Conservation (phyloP, 116 monocot species). For the Trichopus zeylanicus region DNA sequence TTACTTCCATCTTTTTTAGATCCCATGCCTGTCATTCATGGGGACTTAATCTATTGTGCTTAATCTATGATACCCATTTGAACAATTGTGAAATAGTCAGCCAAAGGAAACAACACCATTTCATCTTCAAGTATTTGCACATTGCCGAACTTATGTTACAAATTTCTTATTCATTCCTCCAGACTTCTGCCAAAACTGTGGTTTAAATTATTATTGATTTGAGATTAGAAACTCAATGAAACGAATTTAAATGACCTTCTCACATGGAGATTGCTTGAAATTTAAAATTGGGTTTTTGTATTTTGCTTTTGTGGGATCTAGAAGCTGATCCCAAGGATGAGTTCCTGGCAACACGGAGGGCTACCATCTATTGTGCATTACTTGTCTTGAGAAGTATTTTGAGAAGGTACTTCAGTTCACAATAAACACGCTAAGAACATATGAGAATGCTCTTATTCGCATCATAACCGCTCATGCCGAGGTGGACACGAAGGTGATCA, state of each 20-base stretch:
- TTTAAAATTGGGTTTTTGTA: not conserved
- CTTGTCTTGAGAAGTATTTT: slow-evolving; percentile 40
- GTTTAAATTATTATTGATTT: no score
- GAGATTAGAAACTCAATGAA: not conserved
- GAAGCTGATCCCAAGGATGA: slow-evolving; percentile 64
- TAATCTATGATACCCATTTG: no score
- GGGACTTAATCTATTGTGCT: no score
- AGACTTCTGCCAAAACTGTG: no score
- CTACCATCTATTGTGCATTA: slow-evolving; percentile 28
- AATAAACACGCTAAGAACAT: slow-evolving; percentile 29
- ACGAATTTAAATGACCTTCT: no score
- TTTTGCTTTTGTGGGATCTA: slow-evolving; percentile 35
- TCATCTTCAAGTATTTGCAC: no score
- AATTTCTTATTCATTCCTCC: no score
- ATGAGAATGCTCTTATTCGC: slow-evolving; percentile 46
- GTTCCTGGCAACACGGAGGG: slow-evolving; percentile 42
- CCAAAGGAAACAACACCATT: no score
- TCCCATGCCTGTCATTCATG: no score
- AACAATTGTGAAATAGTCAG: no score
- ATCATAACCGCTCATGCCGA: slow-evolving; percentile 42
- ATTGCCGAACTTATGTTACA: no score
- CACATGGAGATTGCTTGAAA: not conserved
- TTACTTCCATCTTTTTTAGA: no score
- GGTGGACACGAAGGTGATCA: slow-evolving; percentile 37
- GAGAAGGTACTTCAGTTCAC: slow-evolving; percentile 42